Evolutionary conservation across 768 basidiomycete genomes (phyloP), one percentile per base, ranked within the genome.

Genomic region (Multifurca ochricompacta): DNA sequence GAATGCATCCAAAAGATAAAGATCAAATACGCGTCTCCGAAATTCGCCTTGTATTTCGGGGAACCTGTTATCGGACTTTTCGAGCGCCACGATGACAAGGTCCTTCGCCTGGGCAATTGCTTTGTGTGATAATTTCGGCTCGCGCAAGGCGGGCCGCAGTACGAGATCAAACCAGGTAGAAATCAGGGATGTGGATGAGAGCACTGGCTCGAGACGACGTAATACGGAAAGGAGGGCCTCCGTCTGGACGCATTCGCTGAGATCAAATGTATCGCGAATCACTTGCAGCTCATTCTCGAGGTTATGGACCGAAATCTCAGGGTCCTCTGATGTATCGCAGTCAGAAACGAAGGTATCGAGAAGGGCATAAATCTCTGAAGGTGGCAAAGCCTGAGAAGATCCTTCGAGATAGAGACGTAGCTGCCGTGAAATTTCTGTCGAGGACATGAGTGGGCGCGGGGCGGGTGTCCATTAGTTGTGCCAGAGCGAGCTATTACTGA

Each of bases 131-230:
- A 91, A 70, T 59, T 75, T 81, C 34, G 87, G 82, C 65, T 89
- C 83, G 44, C 86, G 82, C 50, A 91, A 73, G 27, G 87, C 85
- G 23, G 86, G 84, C 31, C 89, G 82, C 3, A 91, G 73, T 25
- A 87, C 74, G 31, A 86, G 75, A 65, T 91, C 87, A 66, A 88
- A 91, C 90, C 90, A 91, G 25, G 74, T 75, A 2, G 82, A 82
- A 53, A 89, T 83, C 51, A 90, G 72, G 23, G 85, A 85, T 6
- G 74, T 74, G 7, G 84, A 70, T 3, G 85, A 73, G 6, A 89
- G 70, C 27, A 86, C 72, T 11, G 82, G 77, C 9, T 73, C 71
- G 25, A 91, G 74, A 60, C 80, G 80, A 58, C 77, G 75, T 6
- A 91, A 73, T 16, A 87, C 75, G 23, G 77, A 74, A 10, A 91